Percentiles rank a stretch among this genome's conserved stretches.
Conservation (phyloP, 2,329 filamentous ascomycete species). For the Neurospora sp. region DNA sequence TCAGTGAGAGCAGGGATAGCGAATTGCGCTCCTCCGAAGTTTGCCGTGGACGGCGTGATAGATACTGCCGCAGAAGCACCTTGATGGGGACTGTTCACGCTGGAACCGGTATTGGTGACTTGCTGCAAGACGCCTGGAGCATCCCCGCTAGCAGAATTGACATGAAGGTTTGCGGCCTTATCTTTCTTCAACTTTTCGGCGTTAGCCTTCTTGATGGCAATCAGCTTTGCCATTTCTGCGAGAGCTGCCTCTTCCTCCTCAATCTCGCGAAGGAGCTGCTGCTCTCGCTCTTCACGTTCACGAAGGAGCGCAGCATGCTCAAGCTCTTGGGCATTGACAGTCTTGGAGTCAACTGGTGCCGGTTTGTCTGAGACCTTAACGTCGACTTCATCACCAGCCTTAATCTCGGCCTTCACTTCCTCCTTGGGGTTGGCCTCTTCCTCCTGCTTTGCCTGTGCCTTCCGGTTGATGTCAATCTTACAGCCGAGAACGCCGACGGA, state of each 20-base stretch:
- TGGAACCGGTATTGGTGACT: not conserved
- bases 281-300: not conserved
- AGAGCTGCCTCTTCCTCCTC: not conserved
- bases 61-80: not conserved
- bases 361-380: not conserved
- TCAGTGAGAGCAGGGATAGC: not conserved
- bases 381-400: not conserved
- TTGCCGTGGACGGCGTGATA: not conserved
- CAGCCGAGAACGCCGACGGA: constrained; percentile 48
- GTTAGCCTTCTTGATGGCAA: not conserved
- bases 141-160: not conserved
- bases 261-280: not conserved
- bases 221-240: not conserved
- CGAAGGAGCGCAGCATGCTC: not conserved
- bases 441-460: not conserved
- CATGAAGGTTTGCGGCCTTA: not conserved
- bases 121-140: not conserved
- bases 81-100: not conserved
- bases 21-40: not conserved
- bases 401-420: not conserved
- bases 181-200: not conserved
- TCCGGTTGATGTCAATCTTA: constrained; percentile 47
- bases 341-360: not conserved
- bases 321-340: not conserved
- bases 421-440: not conserved